Conservation (phyloP, 169 alveolate genomes). For the Plasmodium vivax region DNA sequence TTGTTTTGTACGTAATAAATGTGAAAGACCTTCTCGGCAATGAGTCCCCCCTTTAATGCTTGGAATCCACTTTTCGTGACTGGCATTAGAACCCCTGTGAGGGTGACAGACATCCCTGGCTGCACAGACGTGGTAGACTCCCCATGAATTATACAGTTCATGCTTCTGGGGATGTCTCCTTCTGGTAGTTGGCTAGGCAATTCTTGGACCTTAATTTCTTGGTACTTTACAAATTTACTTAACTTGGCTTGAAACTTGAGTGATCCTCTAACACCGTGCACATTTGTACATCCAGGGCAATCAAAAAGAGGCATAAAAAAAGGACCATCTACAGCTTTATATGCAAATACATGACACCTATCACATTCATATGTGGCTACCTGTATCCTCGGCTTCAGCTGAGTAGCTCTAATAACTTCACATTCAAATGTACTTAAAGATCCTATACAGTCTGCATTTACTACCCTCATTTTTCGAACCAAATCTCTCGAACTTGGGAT, state of each 20-base stretch:
- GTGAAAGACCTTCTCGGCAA: conserved; percentile 89
- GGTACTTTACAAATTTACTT: conserved; percentile 91
- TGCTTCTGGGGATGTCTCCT: conserved; percentile 95
- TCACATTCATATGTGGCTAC: conserved; percentile 97
- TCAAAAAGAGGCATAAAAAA: conserved; percentile 92
- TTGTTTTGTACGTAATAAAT: conserved; percentile 86
- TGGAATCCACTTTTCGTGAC: conserved; percentile 84
- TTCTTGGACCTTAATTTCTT: conserved; percentile 95
- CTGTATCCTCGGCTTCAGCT: conserved; percentile 93
- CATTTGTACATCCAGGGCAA: conserved; percentile 92
- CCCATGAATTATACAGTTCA: conserved; percentile 92
- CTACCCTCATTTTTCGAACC: conserved; percentile 89
- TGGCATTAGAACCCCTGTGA: conserved; percentile 93
- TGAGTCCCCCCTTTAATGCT: conserved; percentile 78
- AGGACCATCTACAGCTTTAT: conserved; percentile 88
- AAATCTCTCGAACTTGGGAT: conserved; percentile 83
- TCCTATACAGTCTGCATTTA: conserved; percentile 94
- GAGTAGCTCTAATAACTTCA: conserved; percentile 94
- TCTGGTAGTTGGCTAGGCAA: conserved; percentile 94
- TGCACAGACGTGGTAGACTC: conserved; percentile 75
- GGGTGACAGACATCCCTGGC: conserved; percentile 85
- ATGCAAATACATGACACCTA: conserved; percentile 92
- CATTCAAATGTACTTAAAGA: conserved; percentile 85
- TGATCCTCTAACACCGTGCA: conserved; percentile 89
- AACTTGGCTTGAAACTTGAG: conserved; percentile 87